Evolutionary conservation across 371 early-diverging fungal genomes (phyloP).

Genomic region (Mucor mucedo): DNA sequence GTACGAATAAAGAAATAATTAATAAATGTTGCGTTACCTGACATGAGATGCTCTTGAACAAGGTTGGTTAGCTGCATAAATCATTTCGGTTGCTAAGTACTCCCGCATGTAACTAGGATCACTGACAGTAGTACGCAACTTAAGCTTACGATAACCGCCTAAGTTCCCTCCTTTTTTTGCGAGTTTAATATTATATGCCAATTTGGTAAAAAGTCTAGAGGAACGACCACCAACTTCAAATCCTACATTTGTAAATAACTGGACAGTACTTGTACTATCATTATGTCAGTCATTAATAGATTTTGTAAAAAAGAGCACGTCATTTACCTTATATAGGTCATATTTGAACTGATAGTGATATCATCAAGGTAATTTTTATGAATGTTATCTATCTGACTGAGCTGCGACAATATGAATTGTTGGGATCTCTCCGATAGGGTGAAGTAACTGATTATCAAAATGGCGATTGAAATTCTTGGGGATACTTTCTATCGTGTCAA

Average conservation of each 20-base stretch:
- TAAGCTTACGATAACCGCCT: slow-evolving; percentile 25
- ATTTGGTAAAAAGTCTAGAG: slow-evolving; percentile 33
- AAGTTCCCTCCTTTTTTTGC: slow-evolving; percentile 22
- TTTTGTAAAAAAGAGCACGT: not conserved
- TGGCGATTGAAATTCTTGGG: slow-evolving; percentile 19
- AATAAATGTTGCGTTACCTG: slow-evolving; percentile 18
- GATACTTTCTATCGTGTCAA: slow-evolving; percentile 10
- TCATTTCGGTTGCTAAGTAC: slow-evolving; percentile 38
- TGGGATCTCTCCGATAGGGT: slow-evolving; percentile 38
- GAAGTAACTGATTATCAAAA: slow-evolving; percentile 11
- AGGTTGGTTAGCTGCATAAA: slow-evolving; percentile 28
- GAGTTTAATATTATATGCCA: slow-evolving; percentile 41
- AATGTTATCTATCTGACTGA: slow-evolving; percentile 23
- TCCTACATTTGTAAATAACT: slow-evolving; percentile 24
- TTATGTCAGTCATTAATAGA: not conserved
- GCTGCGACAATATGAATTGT: slow-evolving; percentile 34
- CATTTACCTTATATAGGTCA: slow-evolving; percentile 39
- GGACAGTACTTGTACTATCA: slow-evolving; percentile 24
- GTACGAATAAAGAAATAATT: not conserved
- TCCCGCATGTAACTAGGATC: slow-evolving; percentile 56
- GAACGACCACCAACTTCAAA: slow-evolving; percentile 40
- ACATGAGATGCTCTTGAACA: slow-evolving; percentile 29
- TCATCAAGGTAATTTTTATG: slow-evolving; percentile 34
- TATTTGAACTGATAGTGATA: slow-evolving; percentile 23
- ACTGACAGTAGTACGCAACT: slow-evolving; percentile 26